These are phyloP conservation scores for Cryptosporidium ubiquitum DNA, from an alignment of 169 alveolate species.

Conservation along the genomic window DNA sequence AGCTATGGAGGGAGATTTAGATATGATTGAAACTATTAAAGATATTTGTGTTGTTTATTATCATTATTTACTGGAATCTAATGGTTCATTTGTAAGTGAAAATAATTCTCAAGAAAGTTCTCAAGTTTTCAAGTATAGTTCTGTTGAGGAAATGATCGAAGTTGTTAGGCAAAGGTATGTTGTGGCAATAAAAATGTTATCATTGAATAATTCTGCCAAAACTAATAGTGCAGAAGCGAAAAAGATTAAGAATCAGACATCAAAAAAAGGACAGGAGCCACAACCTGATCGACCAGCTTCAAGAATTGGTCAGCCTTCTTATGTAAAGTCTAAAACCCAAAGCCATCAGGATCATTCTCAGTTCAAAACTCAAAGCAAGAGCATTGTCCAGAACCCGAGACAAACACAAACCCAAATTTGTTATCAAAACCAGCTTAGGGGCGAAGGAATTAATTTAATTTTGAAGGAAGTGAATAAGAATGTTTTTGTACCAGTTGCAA, in stretches of 20 bases:
- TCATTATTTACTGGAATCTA: slow-evolving; percentile 53
- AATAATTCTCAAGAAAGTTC: neutral
- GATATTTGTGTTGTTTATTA: slow-evolving; percentile 69
- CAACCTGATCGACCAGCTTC: neutral
- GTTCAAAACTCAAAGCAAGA: neutral
- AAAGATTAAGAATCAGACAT: neutral
- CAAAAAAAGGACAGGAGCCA: neutral
- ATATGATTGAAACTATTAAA: slow-evolving; percentile 41
- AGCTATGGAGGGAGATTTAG: slow-evolving; percentile 42
- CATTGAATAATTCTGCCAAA: slow-evolving; percentile 56
- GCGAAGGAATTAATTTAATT: neutral
- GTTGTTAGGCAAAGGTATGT: slow-evolving; percentile 69
- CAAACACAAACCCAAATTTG: neutral
- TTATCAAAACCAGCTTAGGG: neutral
- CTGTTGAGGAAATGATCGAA: slow-evolving; percentile 68
- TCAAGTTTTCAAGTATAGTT: neutral
- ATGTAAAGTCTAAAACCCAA: neutral
- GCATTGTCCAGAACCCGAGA: neutral
- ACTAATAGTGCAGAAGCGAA: slow-evolving; percentile 16
- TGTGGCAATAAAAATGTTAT: slow-evolving; percentile 66
- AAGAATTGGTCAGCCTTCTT: neutral
- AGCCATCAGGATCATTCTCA: neutral
- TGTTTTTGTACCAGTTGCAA: slow-evolving; percentile 15
- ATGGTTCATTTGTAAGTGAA: slow-evolving; percentile 24
- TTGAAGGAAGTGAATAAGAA: neutral